Base-by-base conservation (phyloP, 352 stramenopile species). In the Globisporangium polare region DNA sequence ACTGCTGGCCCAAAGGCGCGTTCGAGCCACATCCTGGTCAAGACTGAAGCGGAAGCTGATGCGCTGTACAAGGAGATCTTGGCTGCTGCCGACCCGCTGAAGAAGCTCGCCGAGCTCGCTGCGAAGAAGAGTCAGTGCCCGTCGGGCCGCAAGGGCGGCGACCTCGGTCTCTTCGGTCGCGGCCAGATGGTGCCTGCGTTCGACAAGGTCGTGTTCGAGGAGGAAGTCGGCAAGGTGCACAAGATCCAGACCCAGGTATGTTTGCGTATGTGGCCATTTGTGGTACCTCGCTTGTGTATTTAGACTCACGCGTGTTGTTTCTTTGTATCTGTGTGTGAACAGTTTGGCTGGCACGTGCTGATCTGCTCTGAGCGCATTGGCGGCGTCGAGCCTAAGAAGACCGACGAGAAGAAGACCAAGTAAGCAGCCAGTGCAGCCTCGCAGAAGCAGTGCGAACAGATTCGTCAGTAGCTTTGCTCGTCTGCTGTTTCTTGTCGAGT, bases 331-430 rank as follows among this genome's bases (percentile, higher is more conserved):
- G n/a, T 57, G 39, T 46, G 50, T 33, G 18, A 59, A 43, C 59
- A 92, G 72, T 92, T 92, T 68, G 83, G 83, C 12, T 92, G 76
- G 77, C 83, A 92, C 57, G 69, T 92, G 57, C 61, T 92, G 53
- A 73, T 92, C 63, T 90, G 82, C 63, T 83, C 73, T 20, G 72
- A 89, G 58, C 78, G 83, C 51, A 73, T 42, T 26, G 60, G 77
- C 18, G 82, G 74, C 42, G 53, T 66, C 29, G 72, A 73, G 53
- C 74, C 65, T 51, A 72, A 73, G 71, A 70, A 72, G 58, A 62
- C n/a, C 29, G 53, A 68, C n/a, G 72, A 73, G 50, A 72, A 75
- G 71, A 70, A 72, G 58, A 62, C 24, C 39, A 45, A 59, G 35
- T 69, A 62, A 56, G 50, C n/a, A 43, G 15, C 41, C 7, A 18